Conservation (phyloP, 108 stramenopile genomes). For the Cyclotella choctawhatcheeana region DNA sequence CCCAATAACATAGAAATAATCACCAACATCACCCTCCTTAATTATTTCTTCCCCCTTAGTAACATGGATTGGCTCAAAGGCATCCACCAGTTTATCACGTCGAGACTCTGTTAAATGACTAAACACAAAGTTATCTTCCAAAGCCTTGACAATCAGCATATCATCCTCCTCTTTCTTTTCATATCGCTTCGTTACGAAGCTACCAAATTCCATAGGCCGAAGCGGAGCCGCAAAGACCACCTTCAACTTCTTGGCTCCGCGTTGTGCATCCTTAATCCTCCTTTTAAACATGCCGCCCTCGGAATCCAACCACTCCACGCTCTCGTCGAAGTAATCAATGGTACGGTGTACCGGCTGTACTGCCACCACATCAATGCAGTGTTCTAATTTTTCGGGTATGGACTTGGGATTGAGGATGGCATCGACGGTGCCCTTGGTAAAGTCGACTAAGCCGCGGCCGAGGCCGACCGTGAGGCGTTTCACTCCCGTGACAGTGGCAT, state of each 20-base stretch:
- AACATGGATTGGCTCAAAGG: slow-evolving; percentile 62
- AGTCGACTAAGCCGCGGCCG: slow-evolving; percentile 14
- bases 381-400: slow-evolving; percentile 32
- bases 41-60: slow-evolving; percentile 76
- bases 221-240: slow-evolving; percentile 51
- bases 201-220: slow-evolving; percentile 10
- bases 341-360: slow-evolving; percentile 35
- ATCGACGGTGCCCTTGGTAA: slow-evolving; percentile 19
- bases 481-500: slow-evolving; percentile 14
- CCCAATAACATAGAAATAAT: slow-evolving; percentile 89
- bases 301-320: not conserved
- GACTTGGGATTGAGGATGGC: slow-evolving; percentile 28
- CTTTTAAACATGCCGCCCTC: slow-evolving; percentile 15
- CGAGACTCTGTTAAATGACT: slow-evolving; percentile 54
- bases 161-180: slow-evolving; percentile 58
- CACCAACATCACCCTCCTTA: slow-evolving; percentile 91
- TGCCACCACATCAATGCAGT: slow-evolving; percentile 27
- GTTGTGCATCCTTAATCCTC: slow-evolving; percentile 32
- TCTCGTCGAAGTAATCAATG: slow-evolving; percentile 39
- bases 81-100: slow-evolving; percentile 60
- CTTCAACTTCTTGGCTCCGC: slow-evolving; percentile 32
- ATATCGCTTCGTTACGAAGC: slow-evolving; percentile 31
- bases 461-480: slow-evolving; percentile 8
- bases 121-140: slow-evolving; percentile 84
- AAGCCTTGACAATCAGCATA: slow-evolving; percentile 56